These are phyloP conservation scores for Lactifluus echinatus DNA, from an alignment of 768 basidiomycete genomes.

Conservation along the genomic window DNA sequence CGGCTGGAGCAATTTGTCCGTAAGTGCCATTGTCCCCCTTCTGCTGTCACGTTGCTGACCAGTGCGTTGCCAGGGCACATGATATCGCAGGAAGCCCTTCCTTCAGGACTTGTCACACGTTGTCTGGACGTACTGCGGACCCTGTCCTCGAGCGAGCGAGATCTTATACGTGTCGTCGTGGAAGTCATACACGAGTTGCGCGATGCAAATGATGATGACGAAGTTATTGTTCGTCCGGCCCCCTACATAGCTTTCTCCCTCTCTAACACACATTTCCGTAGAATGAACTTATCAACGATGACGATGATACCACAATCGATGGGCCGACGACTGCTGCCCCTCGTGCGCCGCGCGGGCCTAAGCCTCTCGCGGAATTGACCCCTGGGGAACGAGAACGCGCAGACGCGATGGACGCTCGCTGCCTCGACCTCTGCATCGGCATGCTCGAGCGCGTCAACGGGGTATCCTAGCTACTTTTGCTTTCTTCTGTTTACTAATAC, in stretches of 20 bases:
- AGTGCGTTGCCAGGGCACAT: slow-evolving; percentile 52
- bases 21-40: slow-evolving; percentile 32
- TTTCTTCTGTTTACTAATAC: not conserved
- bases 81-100: slow-evolving; percentile 63
- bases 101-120: slow-evolving; percentile 55
- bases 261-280: slow-evolving; percentile 4
- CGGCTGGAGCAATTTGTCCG: slow-evolving; percentile 84
- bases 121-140: slow-evolving; percentile 79
- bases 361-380: slow-evolving; percentile 37
- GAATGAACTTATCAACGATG: slow-evolving; percentile 25
- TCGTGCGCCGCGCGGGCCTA: slow-evolving; percentile 24
- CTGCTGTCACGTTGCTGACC: not conserved
- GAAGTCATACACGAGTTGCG: slow-evolving; percentile 81
- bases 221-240: slow-evolving; percentile 18
- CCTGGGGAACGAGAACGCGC: slow-evolving; percentile 50
- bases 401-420: slow-evolving; percentile 64
- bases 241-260: not conserved
- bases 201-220: slow-evolving; percentile 40
- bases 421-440: slow-evolving; percentile 67
- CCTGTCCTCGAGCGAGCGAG: slow-evolving; percentile 65
- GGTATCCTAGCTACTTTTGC: slow-evolving; percentile 32
- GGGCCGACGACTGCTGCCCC: slow-evolving; percentile 23
- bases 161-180: slow-evolving; percentile 81
- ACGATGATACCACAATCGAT: slow-evolving; percentile 29
- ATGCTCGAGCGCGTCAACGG: slow-evolving; percentile 83